phyloP scores from a whole-genome alignment of 768 basidiomycete genomes.

The Mycena floridula region DNA sequence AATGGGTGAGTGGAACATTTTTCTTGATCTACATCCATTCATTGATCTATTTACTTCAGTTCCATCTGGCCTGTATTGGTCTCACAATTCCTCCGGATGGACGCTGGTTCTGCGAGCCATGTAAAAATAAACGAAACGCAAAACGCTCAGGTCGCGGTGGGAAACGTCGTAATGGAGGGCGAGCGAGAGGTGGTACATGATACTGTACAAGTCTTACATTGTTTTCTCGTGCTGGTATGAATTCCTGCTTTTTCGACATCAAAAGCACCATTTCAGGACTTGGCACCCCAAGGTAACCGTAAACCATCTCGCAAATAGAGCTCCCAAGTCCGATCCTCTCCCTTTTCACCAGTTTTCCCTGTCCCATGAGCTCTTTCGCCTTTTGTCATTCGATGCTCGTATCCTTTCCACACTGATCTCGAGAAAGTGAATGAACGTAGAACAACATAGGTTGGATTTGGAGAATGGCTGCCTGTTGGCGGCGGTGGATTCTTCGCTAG shows the following conservation, averaged over 20 bases:
- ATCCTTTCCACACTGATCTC: conserved; percentile 68
- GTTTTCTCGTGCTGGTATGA: too few relatives aligned
- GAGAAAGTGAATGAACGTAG: conserved; percentile 80
- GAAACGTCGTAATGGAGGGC: too few relatives aligned
- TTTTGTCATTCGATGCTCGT: conserved; percentile 92
- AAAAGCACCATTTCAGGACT: too few relatives aligned
- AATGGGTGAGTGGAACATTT: conserved; percentile 71
- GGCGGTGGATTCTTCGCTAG: conserved; percentile 72
- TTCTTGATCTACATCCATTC: conserved; percentile 5
- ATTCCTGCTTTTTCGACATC: too few relatives aligned
- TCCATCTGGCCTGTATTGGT: conserved; percentile 74
- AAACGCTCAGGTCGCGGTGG: conserved; percentile 49
- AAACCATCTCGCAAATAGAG: conserved; percentile 60
- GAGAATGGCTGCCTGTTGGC: conserved; percentile 35
- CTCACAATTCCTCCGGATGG: conserved; percentile 62
- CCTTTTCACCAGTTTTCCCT: conserved; percentile 64
- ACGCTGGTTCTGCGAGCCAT: conserved; percentile 71
- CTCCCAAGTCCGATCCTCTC: conserved; percentile 86
- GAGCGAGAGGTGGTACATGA: too few relatives aligned
- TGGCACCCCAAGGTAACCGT: too few relatives aligned
- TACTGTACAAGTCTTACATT: too few relatives aligned
- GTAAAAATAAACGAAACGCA: conserved; percentile 48
- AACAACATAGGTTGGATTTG: conserved; percentile 65
- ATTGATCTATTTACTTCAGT: conserved; percentile 35
- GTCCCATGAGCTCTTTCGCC: conserved; percentile 68